Evolutionary conservation across 148 eudicot species (phyloP).

Genomic region (Rhododendron molle): DNA sequence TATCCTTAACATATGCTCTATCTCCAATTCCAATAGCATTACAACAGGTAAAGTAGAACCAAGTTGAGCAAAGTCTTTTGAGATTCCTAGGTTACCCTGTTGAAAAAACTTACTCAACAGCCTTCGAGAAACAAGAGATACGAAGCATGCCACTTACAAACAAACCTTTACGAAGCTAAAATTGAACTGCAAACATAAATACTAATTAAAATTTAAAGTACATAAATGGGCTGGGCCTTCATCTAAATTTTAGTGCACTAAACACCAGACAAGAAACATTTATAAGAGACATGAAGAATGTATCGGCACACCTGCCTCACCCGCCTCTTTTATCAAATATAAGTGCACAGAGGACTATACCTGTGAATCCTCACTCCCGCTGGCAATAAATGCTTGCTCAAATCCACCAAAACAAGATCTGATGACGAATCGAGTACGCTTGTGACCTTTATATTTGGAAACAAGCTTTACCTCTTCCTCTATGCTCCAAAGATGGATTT

Average conservation of each 20-base stretch:
- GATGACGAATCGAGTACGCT: slow-evolving; percentile 60
- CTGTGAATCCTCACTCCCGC: slow-evolving; percentile 98
- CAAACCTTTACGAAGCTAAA: neutral
- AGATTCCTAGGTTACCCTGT: neutral
- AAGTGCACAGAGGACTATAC: slow-evolving; percentile 26
- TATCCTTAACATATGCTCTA: neutral
- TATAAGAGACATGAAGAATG: neutral
- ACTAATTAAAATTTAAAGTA: too few relatives aligned
- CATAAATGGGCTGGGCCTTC: neutral
- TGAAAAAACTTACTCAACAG: neutral
- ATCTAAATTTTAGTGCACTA: neutral
- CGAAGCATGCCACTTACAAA: neutral
- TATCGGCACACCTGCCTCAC: neutral
- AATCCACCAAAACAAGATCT: slow-evolving; percentile 92
- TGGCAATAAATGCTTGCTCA: slow-evolving; percentile 83
- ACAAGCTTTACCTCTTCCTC: slow-evolving; percentile 47
- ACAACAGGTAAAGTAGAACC: neutral
- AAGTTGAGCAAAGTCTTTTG: neutral
- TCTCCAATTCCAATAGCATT: neutral
- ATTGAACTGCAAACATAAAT: neutral
- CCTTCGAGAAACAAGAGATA: neutral
- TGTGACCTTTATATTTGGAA: slow-evolving; percentile 76
- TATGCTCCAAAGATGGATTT: slow-evolving; percentile 84
- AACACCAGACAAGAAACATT: neutral
- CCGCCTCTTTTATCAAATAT: neutral